These are phyloP conservation scores for Thelonectria olida DNA, from an alignment of 2,329 filamentous ascomycete genomes.

Conservation along the genomic window DNA sequence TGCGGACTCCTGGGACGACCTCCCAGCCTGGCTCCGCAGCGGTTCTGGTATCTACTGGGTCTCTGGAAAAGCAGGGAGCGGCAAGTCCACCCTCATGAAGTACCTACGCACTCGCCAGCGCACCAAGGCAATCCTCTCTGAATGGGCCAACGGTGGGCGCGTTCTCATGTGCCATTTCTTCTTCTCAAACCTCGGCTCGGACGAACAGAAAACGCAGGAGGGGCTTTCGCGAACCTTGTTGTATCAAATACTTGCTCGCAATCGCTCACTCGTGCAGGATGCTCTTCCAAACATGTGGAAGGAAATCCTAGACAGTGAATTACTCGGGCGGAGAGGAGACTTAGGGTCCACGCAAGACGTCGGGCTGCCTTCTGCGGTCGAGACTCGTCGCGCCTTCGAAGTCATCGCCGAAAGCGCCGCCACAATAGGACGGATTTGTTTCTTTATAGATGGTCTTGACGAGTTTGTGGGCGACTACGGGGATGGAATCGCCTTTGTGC, in stretches of 20 bases:
- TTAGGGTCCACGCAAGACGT: too few species aligned
- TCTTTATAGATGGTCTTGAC: too few species aligned
- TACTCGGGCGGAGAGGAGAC: too few species aligned
- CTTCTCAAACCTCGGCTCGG: not conserved
- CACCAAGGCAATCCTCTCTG: not conserved
- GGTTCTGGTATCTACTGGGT: conserved; percentile 10
- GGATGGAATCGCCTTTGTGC: too few species aligned
- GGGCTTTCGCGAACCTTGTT: not conserved
- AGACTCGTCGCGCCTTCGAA: too few species aligned
- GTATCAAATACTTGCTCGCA: not conserved
- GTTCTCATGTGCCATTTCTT: not conserved
- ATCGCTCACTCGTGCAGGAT: not conserved
- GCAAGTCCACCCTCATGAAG: conserved; percentile 13
- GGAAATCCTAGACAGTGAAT: too few species aligned
- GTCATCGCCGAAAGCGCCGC: too few species aligned
- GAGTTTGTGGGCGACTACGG: too few species aligned
- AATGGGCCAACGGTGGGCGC: not conserved
- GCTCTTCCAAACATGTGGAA: not conserved
- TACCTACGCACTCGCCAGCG: not conserved
- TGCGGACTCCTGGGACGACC: not conserved
- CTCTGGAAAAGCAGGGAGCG: conserved; percentile 14
- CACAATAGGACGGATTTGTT: too few species aligned
- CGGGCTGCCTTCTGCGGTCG: too few species aligned
- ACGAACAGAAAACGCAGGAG: conserved; percentile 2
- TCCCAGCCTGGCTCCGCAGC: not conserved